Percentiles rank a stretch among this genome's conserved stretches.
Conservation (phyloP, 2,329 filamentous ascomycete genomes). For the Beauveria brongniartii region DNA sequence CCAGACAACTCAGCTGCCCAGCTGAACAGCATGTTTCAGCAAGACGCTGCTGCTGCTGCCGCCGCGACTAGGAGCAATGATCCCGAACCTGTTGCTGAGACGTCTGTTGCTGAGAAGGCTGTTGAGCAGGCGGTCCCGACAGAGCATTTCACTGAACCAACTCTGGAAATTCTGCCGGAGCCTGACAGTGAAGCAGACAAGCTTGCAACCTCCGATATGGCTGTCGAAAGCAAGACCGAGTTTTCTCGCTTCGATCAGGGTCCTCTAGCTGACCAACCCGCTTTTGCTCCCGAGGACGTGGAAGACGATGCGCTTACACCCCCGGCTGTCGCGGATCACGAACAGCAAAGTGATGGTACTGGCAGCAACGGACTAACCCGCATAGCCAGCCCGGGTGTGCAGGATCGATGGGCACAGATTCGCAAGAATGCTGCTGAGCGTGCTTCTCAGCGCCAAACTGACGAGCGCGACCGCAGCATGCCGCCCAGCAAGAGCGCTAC, state of each 20-base stretch:
- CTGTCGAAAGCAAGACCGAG: slow-evolving; percentile 49
- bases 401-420: slow-evolving; percentile 93
- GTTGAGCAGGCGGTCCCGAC: not conserved
- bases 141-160: slow-evolving; percentile 2
- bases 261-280: slow-evolving; percentile 76
- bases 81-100: slow-evolving; percentile 15
- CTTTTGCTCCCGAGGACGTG: slow-evolving; percentile 61
- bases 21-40: slow-evolving; percentile 42
- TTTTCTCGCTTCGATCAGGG: slow-evolving; percentile 77
- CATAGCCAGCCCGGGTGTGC: slow-evolving; percentile 27
- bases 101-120: not conserved
- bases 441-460: slow-evolving; percentile 55
- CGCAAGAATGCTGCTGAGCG: slow-evolving; percentile 87
- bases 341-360: not conserved
- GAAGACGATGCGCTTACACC: slow-evolving; percentile 42
- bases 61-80: slow-evolving; percentile 17
- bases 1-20: slow-evolving; percentile 45
- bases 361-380: slow-evolving; percentile 20
- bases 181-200: slow-evolving; percentile 37
- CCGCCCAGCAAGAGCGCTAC: slow-evolving; percentile 41
- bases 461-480: slow-evolving; percentile 53
- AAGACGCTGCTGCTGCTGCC: slow-evolving; percentile 20
- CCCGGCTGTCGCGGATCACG: slow-evolving; percentile 42
- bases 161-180: not conserved
- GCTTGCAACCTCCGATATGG: slow-evolving; percentile 51